Evolutionary conservation across 306 rosid genomes (phyloP).

Genomic region (Corylus avellana): DNA sequence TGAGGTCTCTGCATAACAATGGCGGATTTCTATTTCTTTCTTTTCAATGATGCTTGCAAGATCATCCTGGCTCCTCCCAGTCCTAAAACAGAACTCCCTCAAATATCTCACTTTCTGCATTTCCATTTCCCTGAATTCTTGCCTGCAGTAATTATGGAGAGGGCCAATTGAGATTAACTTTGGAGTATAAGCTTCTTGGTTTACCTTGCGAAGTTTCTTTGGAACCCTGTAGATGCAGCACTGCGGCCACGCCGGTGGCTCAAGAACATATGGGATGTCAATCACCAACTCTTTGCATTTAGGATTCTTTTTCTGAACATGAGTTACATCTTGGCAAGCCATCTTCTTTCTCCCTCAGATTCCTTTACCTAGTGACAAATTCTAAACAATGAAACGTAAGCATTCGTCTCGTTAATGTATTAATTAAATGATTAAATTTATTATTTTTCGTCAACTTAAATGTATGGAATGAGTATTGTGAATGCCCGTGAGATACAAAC

Average conservation of each 20-base stretch:
- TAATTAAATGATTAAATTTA: too few species aligned
- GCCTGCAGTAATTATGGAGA: constrained; percentile 14
- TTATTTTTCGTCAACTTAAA: too few species aligned
- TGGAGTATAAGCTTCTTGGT: constrained; percentile 18
- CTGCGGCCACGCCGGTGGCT: neutral
- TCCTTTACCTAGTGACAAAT: too few species aligned
- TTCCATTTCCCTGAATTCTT: constrained; percentile 28
- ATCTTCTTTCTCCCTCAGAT: too few species aligned
- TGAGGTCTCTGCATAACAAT: neutral
- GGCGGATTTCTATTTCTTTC: neutral
- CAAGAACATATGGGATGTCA: constrained; percentile 3
- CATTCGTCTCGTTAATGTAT: fast-evolving
- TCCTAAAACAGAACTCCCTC: fast-evolving
- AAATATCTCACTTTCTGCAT: neutral
- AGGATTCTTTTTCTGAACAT: too few species aligned
- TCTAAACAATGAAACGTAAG: too few species aligned
- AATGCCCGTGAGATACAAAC: too few species aligned
- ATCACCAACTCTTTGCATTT: neutral
- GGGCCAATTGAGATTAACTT: constrained; percentile 31
- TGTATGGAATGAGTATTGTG: too few species aligned
- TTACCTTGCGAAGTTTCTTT: constrained; percentile 25
- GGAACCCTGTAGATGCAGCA: constrained; percentile 28
- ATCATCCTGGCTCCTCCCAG: fast-evolving
- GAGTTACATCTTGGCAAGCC: too few species aligned
- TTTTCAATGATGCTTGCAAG: neutral